Evolutionary conservation across 495 filamentous ascomycete species (phyloP), one percentile per base, ranked within the genome.

Genomic region (Sporormia fimetaria): DNA sequence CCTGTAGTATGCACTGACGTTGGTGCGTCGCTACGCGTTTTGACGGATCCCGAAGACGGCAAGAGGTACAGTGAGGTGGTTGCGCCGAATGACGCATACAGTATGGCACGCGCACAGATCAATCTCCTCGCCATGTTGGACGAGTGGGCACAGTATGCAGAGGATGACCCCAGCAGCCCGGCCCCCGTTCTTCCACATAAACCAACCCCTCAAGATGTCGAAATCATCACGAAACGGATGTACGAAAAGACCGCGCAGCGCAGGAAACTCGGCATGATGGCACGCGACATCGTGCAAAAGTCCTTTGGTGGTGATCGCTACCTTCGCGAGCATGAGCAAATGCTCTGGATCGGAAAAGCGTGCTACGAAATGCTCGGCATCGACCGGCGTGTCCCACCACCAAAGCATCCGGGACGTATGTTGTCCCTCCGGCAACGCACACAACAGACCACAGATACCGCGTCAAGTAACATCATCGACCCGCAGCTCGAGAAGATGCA

Each of bases 321-420:
- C 45, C 66, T 80, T 10, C 67, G 76, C 18, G 76, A 80, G 54
- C 76, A 80, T 52, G 76, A 80, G 54, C 76, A 80, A 54, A 78
- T 78, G 75, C 68, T 76, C 15, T 79, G 75, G 75, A 69, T 77
- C 23, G 70, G 70, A 23, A 76, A 76, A 39, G 30, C 51, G 0
- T 40, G 21, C 24, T 54, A 54, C 33, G 54, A 57, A 31, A 52
- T 52, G 52, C 33, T 44, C 1, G 52, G 41, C 4, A 21, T 54
- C 3, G 40, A 42, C 12, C 21, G 28, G 11, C 26, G 29, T 10
- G 25, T 33, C 14, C 33, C 37, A 17, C 40, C 40, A 16, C 49
- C 40, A 6, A 35, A 33, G 17, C 34, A 44, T 34, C 43, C 52
- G 12, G 35, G 38, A 2, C 44, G 53, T 14, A 51, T 51, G 47